Conservation (phyloP, 2,329 filamentous ascomycete species). For the Dactylellina drechsleri region DNA sequence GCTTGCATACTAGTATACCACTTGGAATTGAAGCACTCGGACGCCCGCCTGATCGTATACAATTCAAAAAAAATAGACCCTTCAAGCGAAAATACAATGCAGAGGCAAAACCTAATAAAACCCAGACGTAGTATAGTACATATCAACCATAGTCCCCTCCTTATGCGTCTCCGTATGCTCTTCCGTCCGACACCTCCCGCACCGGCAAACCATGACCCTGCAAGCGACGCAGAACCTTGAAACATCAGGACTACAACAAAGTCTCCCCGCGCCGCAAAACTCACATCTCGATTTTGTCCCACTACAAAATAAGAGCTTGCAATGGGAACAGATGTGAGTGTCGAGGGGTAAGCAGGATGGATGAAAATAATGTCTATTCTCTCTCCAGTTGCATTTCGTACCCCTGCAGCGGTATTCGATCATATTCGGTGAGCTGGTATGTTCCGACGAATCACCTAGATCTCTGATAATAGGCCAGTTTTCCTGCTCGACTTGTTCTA, state of each 20-base stretch:
- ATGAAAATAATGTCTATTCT: not conserved
- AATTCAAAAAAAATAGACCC: too few relatives aligned
- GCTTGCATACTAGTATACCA: too few relatives aligned
- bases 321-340: not conserved
- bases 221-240: not conserved
- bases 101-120: not conserved
- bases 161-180: not conserved
- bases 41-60: too few relatives aligned
- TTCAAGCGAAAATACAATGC: not conserved
- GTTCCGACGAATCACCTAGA: too few relatives aligned
- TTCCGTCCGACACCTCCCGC: not conserved
- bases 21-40: too few relatives aligned
- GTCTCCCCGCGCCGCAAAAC: constrained; percentile 1
- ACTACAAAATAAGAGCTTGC: not conserved
- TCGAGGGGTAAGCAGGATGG: not conserved
- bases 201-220: not conserved
- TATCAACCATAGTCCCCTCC: not conserved
- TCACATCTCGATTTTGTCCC: not conserved
- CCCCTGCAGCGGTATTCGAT: not conserved
- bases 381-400: not conserved
- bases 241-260: constrained; percentile 1
- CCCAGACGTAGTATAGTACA: not conserved
- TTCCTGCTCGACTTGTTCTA: too few relatives aligned
- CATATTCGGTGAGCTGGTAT: not conserved
- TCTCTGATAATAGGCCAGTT: too few relatives aligned